Base-by-base conservation (phyloP, 176 grass and related monocot species). In the Pharus latifolius region DNA sequence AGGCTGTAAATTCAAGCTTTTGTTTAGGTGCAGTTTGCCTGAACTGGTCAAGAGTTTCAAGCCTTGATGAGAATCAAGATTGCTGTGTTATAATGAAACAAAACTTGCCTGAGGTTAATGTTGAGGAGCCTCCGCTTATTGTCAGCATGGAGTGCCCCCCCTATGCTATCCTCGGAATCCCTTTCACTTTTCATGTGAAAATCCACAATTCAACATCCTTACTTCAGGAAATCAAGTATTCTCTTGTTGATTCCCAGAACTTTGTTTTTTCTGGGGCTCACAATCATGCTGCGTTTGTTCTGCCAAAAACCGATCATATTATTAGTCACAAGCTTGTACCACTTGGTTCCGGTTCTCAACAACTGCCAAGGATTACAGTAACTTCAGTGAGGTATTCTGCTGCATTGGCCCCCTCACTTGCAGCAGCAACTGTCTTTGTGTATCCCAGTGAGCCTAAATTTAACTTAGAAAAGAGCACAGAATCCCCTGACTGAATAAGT, bases 211-310 rank as follows among this genome's bases (percentile, higher is more conserved):
- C 67, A 31, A 94, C 90, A 6, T 86, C 78, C 83, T 79, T 99
- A 2, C 91, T 99, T 35, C 95, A 99, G 77, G 95, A 99, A 71
- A 99, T 99, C 60, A 99, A 94, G 74, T 94, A 86, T 68, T 85
- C 86, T 32, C 71, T 94, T 64, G 90, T 81, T 10, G 95, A 99
- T 69, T 94, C 90, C 24, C 95, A 94, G 67, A 99, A 88, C 63
- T 99, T 99, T 3, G 90, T 99, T 28, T 99, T 99, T 54, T 85
- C 78, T 73, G 90, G 95, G 19, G 88, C 89, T 45, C 95, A 99
- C 72, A 85, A 93, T 50, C 78, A 94, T 65, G 76, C 79, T 5
- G 81, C 78, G 69, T 99, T 63, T 55, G 55, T 99, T 83, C 83
- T 99, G 26, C 95, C 90, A 0, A 87, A 87, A 72, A 88, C 80